Percentiles rank a stretch among this genome's conserved stretches.
Evolutionary conservation across 352 stramenopile species (phyloP).

Genomic region (Plasmopara halstedii): DNA sequence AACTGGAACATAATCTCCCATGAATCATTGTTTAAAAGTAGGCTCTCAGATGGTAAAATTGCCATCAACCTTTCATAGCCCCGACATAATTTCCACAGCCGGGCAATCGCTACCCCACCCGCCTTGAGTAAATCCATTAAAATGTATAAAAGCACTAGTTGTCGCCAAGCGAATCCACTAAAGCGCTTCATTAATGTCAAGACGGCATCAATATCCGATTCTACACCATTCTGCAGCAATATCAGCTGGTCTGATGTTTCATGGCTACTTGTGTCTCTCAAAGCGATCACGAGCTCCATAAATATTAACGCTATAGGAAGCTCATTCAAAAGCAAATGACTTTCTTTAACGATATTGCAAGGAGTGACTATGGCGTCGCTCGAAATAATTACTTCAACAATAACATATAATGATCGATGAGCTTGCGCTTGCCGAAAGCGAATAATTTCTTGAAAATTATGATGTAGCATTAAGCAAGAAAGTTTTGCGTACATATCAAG

Average conservation of each 20-base stretch:
- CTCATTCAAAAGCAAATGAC: slow-evolving; percentile 1
- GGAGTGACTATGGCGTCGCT: slow-evolving; percentile 20
- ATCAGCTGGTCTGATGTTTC: background rate
- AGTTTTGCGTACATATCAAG: slow-evolving; percentile 37
- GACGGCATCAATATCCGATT: slow-evolving; percentile 49
- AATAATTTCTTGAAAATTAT: slow-evolving; percentile 31
- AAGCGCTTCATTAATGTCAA: slow-evolving; percentile 44
- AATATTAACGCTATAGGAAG: slow-evolving; percentile 37
- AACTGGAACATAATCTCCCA: slow-evolving; percentile 21
- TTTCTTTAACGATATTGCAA: slow-evolving; percentile 9
- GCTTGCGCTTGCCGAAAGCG: slow-evolving; percentile 51
- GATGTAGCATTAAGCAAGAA: slow-evolving; percentile 39
- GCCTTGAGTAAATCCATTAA: slow-evolving; percentile 39
- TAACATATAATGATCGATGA: slow-evolving; percentile 49
- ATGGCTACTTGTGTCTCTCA: background rate
- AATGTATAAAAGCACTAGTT: slow-evolving; percentile 33
- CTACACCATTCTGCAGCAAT: slow-evolving; percentile 38
- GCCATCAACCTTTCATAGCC: slow-evolving; percentile 55
- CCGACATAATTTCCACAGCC: slow-evolving; percentile 42
- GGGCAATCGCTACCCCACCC: slow-evolving; percentile 28
- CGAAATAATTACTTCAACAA: slow-evolving; percentile 33
- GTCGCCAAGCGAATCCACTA: slow-evolving; percentile 21
- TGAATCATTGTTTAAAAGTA: slow-evolving; percentile 15
- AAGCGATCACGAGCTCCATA: slow-evolving; percentile 23
- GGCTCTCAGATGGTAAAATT: slow-evolving; percentile 46